A percentile compares a stretch with the other conserved stretches of the same genome.
Conservation (phyloP, 208 protist species). For the Leishmania lainsoni region DNA sequence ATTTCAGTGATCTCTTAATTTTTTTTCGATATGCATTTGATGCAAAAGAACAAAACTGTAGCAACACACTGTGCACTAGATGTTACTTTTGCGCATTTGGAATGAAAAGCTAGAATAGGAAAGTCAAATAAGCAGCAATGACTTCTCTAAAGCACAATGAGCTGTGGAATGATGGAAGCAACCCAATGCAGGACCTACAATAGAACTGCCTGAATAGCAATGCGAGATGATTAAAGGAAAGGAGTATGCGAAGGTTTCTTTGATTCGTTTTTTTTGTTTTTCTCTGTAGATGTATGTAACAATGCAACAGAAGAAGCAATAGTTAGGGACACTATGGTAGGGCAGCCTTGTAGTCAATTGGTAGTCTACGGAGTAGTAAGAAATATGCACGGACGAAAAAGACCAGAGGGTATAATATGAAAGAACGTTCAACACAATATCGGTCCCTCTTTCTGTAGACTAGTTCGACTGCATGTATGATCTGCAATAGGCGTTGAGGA, state of each 20-base stretch:
- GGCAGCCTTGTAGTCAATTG: not conserved
- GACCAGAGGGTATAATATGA: not conserved
- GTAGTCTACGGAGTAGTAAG: not conserved
- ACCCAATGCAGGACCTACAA: not conserved
- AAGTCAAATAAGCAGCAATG: not conserved
- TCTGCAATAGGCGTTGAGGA: constrained; percentile 30
- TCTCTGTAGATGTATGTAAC: too few species aligned
- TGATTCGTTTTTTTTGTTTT: not conserved
- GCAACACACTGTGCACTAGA: not conserved
- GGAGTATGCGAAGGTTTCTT: too few species aligned
- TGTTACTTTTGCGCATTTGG: not conserved
- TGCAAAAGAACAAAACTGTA: not conserved
- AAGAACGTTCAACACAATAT: not conserved
- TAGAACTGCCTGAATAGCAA: not conserved
- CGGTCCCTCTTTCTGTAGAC: not conserved
- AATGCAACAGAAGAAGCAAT: not conserved
- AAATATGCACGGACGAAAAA: not conserved
- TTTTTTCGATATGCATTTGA: not conserved
- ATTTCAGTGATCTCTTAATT: not conserved
- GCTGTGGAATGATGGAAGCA: not conserved
- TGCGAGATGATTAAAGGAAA: not conserved
- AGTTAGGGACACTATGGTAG: not conserved
- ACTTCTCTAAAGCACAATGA: not conserved
- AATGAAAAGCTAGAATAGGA: not conserved
- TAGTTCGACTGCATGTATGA: constrained; percentile 22